These are phyloP conservation scores for Ophiosphaerella narmari DNA, from an alignment of 2,329 filamentous ascomycete species.

Conservation along the genomic window DNA sequence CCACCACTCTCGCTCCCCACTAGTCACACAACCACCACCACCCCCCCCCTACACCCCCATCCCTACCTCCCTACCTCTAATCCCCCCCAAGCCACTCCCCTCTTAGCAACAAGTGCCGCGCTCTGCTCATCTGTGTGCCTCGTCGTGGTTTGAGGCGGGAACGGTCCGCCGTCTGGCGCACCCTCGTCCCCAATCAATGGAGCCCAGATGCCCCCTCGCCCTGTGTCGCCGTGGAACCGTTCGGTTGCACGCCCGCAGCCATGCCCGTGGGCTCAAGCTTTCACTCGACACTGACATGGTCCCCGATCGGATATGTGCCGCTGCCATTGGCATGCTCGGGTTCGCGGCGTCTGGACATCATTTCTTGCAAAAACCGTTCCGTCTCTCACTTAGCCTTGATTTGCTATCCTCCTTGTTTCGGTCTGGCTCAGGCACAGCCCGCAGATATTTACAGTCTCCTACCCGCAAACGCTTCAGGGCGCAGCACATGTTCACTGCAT, in stretches of 20 bases:
- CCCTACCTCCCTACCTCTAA: not conserved
- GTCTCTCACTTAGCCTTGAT: constrained; percentile 22
- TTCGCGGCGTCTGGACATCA: constrained; percentile 37
- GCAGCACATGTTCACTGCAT: constrained; percentile 37
- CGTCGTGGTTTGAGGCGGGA: constrained; percentile 38
- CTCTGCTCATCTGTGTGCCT: constrained; percentile 16
- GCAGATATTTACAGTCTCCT: constrained; percentile 44
- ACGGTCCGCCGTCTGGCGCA: constrained; percentile 40
- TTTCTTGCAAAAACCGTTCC: constrained; percentile 13
- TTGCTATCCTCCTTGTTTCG: constrained; percentile 24
- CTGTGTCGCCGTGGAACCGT: constrained; percentile 41
- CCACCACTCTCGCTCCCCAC: constrained; percentile 3
- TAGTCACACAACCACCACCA: not conserved
- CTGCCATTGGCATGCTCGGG: constrained; percentile 29
- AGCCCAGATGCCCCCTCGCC: constrained; percentile 31
- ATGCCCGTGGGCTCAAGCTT: constrained; percentile 43
- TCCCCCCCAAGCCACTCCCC: not conserved
- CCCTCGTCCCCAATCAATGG: constrained; percentile 32
- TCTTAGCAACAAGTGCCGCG: constrained; percentile 36
- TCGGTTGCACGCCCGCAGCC: constrained; percentile 41
- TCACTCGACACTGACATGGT: constrained; percentile 29
- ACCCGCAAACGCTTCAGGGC: constrained; percentile 33
- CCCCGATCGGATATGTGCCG: constrained; percentile 16
- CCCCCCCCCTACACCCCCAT: constrained; percentile 37
- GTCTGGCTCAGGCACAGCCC: constrained; percentile 46